phyloP scores from a whole-genome alignment of 345 rosid species.

The Eucalyptus paniculata region DNA sequence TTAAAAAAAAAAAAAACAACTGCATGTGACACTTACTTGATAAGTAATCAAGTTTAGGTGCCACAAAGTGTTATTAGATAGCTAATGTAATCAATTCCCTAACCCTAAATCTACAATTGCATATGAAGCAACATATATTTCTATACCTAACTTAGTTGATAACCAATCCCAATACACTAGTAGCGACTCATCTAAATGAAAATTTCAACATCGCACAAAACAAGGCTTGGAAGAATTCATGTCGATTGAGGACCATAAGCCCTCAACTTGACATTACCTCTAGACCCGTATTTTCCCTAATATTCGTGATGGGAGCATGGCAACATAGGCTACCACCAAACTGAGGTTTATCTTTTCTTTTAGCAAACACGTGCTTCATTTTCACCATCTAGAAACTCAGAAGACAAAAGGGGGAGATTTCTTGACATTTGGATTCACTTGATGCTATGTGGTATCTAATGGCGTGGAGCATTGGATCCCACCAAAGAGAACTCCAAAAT shows the following conservation, averaged over 20 bases:
- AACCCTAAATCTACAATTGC: background rate
- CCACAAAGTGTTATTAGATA: background rate
- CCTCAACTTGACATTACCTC: background rate
- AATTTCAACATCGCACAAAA: accelerated
- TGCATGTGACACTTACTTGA: background rate
- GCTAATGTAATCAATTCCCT: background rate
- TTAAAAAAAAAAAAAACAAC: no score
- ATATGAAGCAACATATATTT: background rate
- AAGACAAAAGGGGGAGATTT: background rate
- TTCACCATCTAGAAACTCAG: background rate
- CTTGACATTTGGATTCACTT: background rate
- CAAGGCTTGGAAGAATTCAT: background rate
- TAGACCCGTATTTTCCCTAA: accelerated
- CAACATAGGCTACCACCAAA: background rate
- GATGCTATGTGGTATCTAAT: background rate
- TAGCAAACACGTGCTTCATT: background rate
- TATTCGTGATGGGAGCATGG: background rate
- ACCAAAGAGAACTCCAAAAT: no score
- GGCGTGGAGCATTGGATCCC: no score
- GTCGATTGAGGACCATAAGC: no score
- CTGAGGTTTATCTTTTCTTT: background rate
- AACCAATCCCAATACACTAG: background rate
- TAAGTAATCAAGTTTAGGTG: background rate
- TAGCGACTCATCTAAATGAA: background rate
- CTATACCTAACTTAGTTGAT: background rate